Evolutionary conservation across 176 grass and related monocot species (phyloP), one percentile per base, ranked within the genome.

Genomic region (Carex littledalei): DNA sequence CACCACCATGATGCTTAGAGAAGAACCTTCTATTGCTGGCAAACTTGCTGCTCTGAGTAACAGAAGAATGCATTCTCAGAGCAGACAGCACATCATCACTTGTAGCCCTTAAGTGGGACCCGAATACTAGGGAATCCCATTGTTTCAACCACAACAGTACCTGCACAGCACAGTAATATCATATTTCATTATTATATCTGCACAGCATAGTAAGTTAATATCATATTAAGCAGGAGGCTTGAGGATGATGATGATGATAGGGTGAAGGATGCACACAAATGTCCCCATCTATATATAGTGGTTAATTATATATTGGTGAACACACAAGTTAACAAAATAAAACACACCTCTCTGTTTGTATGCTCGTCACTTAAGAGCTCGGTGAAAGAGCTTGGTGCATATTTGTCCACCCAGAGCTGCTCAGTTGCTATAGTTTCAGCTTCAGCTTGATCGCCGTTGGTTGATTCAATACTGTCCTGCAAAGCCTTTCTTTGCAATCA

Each of bases 51-150:
- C 62, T 50, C 37, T 94, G 95, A 67, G 87, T 81, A 37, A 75
- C 62, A 83, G 90, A 92, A 93, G 93, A 95, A 86, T 94, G 93
- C 29, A 62, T 88, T 58, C 90, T 85, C 52, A 98, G 82, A 63
- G 96, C 82, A 74, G 90, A 95, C 65, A 98, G 93, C 62, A 94
- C 90, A 77, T 92, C 89, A 87, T 95, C 91, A 85, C 82, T 83
- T 34, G 96, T 98, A 75, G 91, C 58, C 26, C 90, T 90, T 67
- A 95, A 85, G 81, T 95, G 91, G 77, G 91, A 95, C 18, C 96
- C 96, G 86, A 98, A 98, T 55, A 95, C 96, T 90, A 79, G 89
- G 37, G 93, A 92, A 88, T 98, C 96, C 96, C 96, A 98, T 70
- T 95, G 93, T 72, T 98, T 98, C 85, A 98, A 65, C 96, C 96